phyloP scores from a whole-genome alignment of 2,329 filamentous ascomycete genomes.

The Cordyceps militaris region DNA sequence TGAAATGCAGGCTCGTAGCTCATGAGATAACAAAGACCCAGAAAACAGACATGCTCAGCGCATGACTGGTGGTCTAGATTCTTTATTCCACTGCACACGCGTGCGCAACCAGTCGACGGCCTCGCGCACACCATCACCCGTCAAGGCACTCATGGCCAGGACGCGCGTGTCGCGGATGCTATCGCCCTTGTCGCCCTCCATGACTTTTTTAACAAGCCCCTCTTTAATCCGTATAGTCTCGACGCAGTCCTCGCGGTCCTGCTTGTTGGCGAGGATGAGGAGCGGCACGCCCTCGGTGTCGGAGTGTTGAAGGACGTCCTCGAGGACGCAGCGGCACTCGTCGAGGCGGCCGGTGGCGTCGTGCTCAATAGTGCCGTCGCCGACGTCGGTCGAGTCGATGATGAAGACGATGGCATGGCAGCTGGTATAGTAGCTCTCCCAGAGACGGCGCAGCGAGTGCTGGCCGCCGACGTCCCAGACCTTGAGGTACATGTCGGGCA shows the following conservation, averaged over 20 bases:
- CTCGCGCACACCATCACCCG: constrained; percentile 78
- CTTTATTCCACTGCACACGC: constrained; percentile 93
- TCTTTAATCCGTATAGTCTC: constrained; percentile 98
- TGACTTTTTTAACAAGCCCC: constrained; percentile 87
- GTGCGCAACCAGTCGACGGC: constrained; percentile 96
- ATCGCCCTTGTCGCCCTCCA: constrained; percentile 84
- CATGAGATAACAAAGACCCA: constrained; percentile 1
- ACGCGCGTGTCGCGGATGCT: constrained; percentile 87
- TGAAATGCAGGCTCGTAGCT: constrained; percentile 13
- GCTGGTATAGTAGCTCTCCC: constrained; percentile 91
- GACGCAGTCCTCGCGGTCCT: constrained; percentile 94
- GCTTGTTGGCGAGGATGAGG: constrained; percentile 91
- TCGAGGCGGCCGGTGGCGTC: constrained; percentile 58
- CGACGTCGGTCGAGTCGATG: constrained; percentile 89
- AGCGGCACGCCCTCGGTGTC: constrained; percentile 89
- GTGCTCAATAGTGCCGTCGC: constrained; percentile 63
- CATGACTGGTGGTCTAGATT: constrained; percentile 86
- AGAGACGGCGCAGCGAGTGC: constrained; percentile 77
- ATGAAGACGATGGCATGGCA: constrained; percentile 98
- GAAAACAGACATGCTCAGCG: constrained; percentile 41
- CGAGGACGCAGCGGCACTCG: constrained; percentile 83
- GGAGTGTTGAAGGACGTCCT: constrained; percentile 79
- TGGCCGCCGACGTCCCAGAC: constrained; percentile 98
- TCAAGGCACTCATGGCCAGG: constrained; percentile 84
- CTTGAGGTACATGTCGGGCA: constrained; percentile 94